Evolutionary conservation across 2,329 filamentous ascomycete genomes (phyloP).

Genomic region (Colletotrichum tropicale): DNA sequence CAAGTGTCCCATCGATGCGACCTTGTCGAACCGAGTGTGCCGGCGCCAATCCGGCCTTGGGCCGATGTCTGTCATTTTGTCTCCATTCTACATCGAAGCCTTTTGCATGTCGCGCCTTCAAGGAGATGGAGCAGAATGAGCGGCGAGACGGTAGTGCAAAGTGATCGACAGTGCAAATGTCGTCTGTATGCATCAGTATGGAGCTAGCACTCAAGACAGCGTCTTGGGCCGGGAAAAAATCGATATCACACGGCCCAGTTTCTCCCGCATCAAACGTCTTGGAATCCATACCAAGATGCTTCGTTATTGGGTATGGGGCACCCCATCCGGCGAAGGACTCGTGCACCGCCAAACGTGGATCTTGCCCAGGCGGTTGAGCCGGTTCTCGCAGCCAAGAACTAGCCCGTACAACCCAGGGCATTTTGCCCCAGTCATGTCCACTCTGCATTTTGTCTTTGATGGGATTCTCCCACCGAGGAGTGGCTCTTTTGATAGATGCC

Average conservation of each 20-base stretch:
- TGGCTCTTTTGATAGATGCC: not conserved
- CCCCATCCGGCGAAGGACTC: not conserved
- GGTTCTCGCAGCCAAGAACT: not conserved
- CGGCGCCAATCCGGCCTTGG: not conserved
- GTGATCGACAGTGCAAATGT: not conserved
- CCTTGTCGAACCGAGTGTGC: not conserved
- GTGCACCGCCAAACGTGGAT: not conserved
- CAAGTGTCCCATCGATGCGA: not conserved
- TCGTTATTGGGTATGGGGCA: not conserved
- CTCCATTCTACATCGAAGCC: not conserved
- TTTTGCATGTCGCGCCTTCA: not conserved
- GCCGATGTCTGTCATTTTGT: not conserved
- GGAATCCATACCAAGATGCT: not conserved
- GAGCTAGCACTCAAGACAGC: not conserved
- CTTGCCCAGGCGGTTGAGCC: not conserved
- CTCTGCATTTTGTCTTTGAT: not conserved
- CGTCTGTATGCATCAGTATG: constrained; percentile 1
- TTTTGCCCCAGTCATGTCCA: not conserved
- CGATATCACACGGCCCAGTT: not conserved
- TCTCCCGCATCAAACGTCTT: not conserved
- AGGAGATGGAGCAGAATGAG: not conserved
- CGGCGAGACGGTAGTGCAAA: not conserved
- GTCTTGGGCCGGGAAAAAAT: not conserved
- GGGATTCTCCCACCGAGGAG: not conserved
- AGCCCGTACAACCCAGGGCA: not conserved